Evolutionary conservation across 805 yeast genomes (phyloP).

Genomic region (Jamesozyma lodderae): DNA sequence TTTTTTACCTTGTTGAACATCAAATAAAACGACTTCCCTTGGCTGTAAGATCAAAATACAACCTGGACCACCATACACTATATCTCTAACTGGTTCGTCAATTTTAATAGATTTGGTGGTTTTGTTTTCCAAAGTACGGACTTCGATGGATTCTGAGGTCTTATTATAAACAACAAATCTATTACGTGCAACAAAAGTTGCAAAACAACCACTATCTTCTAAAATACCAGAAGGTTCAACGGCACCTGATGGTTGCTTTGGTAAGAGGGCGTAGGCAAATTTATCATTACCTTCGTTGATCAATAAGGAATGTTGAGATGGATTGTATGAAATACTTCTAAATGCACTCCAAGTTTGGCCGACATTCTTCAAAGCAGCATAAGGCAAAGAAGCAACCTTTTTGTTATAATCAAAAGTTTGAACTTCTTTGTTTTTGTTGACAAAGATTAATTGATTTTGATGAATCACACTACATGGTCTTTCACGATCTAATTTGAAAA

Average conservation of each 20-base stretch:
- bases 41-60: conserved; percentile 65
- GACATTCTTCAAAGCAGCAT: conserved; percentile 72
- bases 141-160: conserved; percentile 56
- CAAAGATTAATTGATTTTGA: conserved; percentile 66
- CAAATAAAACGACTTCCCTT: conserved; percentile 69
- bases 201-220: conserved; percentile 75
- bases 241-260: conserved; percentile 88
- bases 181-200: conserved; percentile 88
- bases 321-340: conserved; percentile 80
- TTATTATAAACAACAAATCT: conserved; percentile 78
- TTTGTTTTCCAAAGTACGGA: conserved; percentile 74
- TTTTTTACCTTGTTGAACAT: conserved; percentile 84
- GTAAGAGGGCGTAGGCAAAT: conserved; percentile 69
- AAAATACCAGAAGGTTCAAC: conserved; percentile 77
- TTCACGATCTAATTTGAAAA: conserved; percentile 93
- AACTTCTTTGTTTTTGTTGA: conserved; percentile 79
- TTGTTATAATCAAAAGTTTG: conserved; percentile 65
- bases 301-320: conserved; percentile 79
- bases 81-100: conserved; percentile 59
- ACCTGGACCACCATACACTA: conserved; percentile 76
- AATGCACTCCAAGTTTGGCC: conserved; percentile 84
- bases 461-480: conserved; percentile 67
- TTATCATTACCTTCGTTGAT: conserved; percentile 60
- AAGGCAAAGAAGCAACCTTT: conserved; percentile 61
- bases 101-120: conserved; percentile 73